Base-by-base conservation (phyloP, 129 eudicot species). In the Flaveria ramosissima region DNA sequence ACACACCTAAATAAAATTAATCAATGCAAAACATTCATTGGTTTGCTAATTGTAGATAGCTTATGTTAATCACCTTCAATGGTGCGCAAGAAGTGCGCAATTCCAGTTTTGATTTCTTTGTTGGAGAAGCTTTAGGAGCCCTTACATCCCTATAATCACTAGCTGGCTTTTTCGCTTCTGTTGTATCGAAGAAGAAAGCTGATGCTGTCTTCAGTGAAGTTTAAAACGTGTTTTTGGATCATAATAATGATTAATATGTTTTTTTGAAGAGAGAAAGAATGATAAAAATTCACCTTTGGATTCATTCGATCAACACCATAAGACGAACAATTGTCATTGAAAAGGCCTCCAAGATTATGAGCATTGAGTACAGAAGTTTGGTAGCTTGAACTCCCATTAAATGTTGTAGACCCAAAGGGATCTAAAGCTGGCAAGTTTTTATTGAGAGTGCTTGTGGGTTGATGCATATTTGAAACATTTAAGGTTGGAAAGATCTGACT, bases 31-130 rank as follows among this genome's bases (percentile, higher is more conserved):
- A 61, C 19, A 74, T 5, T 61, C 30, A 27, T 60, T 62, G 46
- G 14, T 61, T 74, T 74, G 60, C 10, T 12, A 74, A 45, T 61
- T 74, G 13, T 26, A 74, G 66, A 39, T 53, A 72, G 67, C 19
- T 42, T 23, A 60, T 72, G 12, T 9, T 24, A 45, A 23, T 69
- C 75, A 88, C 97, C 94, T 91, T 91, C 63, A 88, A 79, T 47
- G 94, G 97, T n/a, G 92, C 84, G 82, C 92, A 91, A 71, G 97
- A 83, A 81, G 92, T 46, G 81, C 94, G 94, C 53, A 86, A 78
- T 6, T 91, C 94, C 55, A 76, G 23, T 12, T 91, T 82, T 21
- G 85, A 82, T 80, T 84, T 88, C 78, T 91, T 91, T 3, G 89
- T 76, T 59, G 88, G 76, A 17, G 68, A 52, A 15, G 51, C 76